Percentiles rank a stretch among this genome's conserved stretches.
Conservation (phyloP, 2,329 filamentous ascomycete genomes). For the Microcera coccophila region DNA sequence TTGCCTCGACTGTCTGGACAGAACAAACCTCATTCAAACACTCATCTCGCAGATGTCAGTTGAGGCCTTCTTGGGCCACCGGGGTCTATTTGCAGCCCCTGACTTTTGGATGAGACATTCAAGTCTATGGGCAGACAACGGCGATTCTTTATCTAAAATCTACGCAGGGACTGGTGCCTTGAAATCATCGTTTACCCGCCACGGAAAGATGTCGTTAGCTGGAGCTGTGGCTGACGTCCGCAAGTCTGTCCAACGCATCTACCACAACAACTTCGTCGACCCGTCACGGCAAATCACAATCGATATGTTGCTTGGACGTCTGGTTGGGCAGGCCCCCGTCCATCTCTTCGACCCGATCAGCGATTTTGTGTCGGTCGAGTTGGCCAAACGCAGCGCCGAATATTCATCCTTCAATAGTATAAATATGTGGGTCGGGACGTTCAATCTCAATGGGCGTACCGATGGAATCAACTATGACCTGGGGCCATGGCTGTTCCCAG, state of each 20-base stretch:
- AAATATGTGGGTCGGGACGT: conserved; percentile 81
- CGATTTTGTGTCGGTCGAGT: conserved; percentile 77
- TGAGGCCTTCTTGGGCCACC: conserved; percentile 75
- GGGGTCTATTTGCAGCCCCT: conserved; percentile 62
- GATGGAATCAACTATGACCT: conserved; percentile 75
- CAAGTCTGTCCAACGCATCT: conserved; percentile 89
- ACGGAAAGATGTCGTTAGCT: conserved; percentile 92
- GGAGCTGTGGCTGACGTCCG: conserved; percentile 92
- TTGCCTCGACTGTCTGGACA: conserved; percentile 90
- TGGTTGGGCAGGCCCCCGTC: conserved; percentile 79
- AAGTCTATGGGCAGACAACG: conserved; percentile 94
- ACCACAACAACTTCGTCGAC: conserved; percentile 97
- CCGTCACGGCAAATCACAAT: conserved; percentile 92
- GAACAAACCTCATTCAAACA: conserved; percentile 93
- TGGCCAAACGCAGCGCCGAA: conserved; percentile 63
- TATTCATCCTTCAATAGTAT: conserved; percentile 73
- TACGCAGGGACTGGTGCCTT: conserved; percentile 95
- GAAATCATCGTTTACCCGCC: conserved; percentile 90
- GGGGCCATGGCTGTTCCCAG: conserved; percentile 78
- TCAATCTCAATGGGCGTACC: conserved; percentile 89
- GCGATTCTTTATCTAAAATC: conserved; percentile 87
- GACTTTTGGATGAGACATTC: conserved; percentile 94
- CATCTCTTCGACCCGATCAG: conserved; percentile 92
- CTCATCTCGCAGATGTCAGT: conserved; percentile 93
- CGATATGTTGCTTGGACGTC: conserved; percentile 80